Evolutionary conservation across 192 early-diverging fungal species (phyloP), one percentile per base, ranked within the genome.

Genomic region (Chytriomyces sp.): DNA sequence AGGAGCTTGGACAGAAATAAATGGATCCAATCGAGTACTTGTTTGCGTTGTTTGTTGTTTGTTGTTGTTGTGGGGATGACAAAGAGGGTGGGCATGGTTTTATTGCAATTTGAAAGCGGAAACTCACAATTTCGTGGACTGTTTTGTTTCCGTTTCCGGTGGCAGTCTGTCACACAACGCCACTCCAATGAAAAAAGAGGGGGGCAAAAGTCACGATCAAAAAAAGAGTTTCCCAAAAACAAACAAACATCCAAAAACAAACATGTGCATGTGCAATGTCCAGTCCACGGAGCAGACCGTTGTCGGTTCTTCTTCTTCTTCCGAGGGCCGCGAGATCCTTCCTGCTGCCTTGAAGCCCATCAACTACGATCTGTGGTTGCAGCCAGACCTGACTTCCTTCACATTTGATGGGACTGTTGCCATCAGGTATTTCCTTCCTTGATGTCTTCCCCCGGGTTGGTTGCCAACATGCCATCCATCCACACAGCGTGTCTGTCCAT

Each of bases 361-460:
- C 53, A 13, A 57, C 53, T 57, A 57, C 53, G 53, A 57, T 20
- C 16, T 57, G 0, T 57, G 53, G 53, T 5, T 57, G 53, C 16
- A 13, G 13, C 53, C 53, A 3, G 20, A 20, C 20, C 53, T 57
- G 53, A 86, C 86, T 11, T 80, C 86, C 46, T 94, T 95, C 69
- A 89, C 86, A 6, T 97, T 94, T 78, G 82, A 87, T 18, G 96
- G 96, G 59, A 81, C 83, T 64, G 94, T 94, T 61, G 83, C 82
- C 61, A 88, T 95, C 71, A 83, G 86, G 90, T n/a, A 82, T 63
- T 85, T 24, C 77, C 67, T 53, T 35, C n/a, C n/a, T n/a, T n/a
- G n/a, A n/a, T 75, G 26, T 24, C 63, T 13, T 45, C 46, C 0
- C 8, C 8, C 20, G 10, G n/a, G 64, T n/a, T n/a, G n/a, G n/a